Evolutionary conservation across 2,329 filamentous ascomycete genomes (phyloP).

Genomic region (Monosporascus sp.): DNA sequence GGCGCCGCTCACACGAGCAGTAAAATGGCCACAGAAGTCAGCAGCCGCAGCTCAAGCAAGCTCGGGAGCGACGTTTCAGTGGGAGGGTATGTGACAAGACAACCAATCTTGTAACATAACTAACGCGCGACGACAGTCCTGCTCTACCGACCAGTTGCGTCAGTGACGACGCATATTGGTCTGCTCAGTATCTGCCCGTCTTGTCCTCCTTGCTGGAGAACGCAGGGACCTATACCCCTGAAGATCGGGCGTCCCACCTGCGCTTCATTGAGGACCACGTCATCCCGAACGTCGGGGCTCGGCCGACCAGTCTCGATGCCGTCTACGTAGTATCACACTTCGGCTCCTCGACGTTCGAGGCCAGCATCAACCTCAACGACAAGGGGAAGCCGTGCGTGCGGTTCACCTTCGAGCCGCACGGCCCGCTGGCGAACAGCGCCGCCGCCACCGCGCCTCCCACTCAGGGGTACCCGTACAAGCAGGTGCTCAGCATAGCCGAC

Average conservation of each 20-base stretch:
- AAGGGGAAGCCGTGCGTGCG: constrained; percentile 8
- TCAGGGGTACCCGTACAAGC: constrained; percentile 2
- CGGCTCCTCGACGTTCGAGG: constrained; percentile 8
- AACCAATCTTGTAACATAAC: not conserved
- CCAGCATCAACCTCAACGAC: constrained; percentile 11
- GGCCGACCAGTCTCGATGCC: not conserved
- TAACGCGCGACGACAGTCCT: not conserved
- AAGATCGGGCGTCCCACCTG: not conserved
- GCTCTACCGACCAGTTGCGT: not conserved
- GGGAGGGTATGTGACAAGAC: not conserved
- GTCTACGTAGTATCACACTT: not conserved
- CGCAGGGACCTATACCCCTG: not conserved
- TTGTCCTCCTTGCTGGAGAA: not conserved
- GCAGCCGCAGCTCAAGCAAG: not conserved
- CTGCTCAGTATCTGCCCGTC: not conserved
- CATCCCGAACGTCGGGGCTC: not conserved
- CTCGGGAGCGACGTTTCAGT: not conserved
- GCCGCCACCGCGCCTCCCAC: constrained; percentile 8
- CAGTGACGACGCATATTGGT: not conserved
- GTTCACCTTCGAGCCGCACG: constrained; percentile 12
- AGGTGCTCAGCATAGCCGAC: constrained; percentile 6
- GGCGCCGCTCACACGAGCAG: not conserved
- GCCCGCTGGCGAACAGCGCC: constrained; percentile 5
- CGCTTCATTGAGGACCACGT: not conserved
- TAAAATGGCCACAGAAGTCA: not conserved